A percentile compares a stretch with the other conserved stretches of the same genome.
phyloP scores from a whole-genome alignment of 352 stramenopile genomes.

The Pythium coloratum region DNA sequence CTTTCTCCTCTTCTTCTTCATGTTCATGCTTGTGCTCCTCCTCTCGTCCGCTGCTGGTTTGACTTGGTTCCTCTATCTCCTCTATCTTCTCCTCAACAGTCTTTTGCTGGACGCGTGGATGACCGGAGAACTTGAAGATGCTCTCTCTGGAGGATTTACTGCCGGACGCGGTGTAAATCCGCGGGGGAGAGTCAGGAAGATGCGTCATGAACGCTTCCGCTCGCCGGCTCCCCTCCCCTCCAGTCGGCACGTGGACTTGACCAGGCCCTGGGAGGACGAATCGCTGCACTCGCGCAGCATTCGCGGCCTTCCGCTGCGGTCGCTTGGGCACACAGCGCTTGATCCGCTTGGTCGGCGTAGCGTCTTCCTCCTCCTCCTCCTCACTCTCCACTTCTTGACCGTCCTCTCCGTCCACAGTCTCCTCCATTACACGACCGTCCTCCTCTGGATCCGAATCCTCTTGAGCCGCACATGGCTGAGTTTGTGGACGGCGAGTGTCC shows the following conservation, averaged over 20 bases:
- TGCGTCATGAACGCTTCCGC: constrained; percentile 41
- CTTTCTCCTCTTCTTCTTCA: not conserved
- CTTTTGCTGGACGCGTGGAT: not conserved
- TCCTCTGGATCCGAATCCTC: not conserved
- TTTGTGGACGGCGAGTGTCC: not conserved
- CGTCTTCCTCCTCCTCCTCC: not conserved
- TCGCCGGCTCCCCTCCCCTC: not conserved
- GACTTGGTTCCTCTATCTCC: not conserved
- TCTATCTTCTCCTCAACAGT: no score
- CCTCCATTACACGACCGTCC: not conserved
- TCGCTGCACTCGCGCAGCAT: constrained; percentile 12
- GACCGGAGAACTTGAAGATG: constrained; percentile 14
- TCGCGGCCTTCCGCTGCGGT: not conserved
- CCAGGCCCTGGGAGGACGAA: constrained; percentile 21
- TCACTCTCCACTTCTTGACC: not conserved
- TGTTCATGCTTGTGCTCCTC: not conserved
- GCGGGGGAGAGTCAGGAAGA: constrained; percentile 57
- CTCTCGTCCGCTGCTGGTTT: not conserved
- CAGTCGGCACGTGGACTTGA: not conserved
- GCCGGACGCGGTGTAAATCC: not conserved
- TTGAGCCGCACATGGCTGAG: not conserved
- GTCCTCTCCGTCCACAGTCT: not conserved
- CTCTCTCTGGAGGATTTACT: not conserved
- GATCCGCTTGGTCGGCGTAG: not conserved
- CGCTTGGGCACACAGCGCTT: constrained; percentile 5